Evolutionary conservation across 1,284 basidiomycete genomes (phyloP).

Genomic region (Malassezia nana): DNA sequence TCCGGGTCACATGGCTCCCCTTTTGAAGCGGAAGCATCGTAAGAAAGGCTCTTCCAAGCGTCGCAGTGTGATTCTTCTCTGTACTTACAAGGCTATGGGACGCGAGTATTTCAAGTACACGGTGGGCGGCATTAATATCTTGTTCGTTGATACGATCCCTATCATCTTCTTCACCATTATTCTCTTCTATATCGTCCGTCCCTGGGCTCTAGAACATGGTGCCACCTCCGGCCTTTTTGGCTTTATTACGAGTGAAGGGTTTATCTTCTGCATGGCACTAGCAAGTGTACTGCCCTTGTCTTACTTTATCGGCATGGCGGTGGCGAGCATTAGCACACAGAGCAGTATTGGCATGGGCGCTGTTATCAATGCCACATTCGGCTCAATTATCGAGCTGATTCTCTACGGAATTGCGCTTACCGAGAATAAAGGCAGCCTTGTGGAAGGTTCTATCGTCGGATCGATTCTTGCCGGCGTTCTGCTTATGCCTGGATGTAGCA

Average conservation of each 20-base stretch:
- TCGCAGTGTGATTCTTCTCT: constrained; percentile 69
- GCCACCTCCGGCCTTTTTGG: constrained; percentile 56
- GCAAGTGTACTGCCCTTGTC: constrained; percentile 90
- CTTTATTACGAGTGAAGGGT: constrained; percentile 62
- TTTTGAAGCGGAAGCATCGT: constrained; percentile 47
- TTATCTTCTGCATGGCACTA: constrained; percentile 77
- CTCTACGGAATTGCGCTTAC: constrained; percentile 81
- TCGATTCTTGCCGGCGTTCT: constrained; percentile 85
- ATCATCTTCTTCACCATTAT: constrained; percentile 91
- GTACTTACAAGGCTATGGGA: constrained; percentile 85
- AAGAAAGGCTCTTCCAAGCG: constrained; percentile 51
- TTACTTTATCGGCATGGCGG: constrained; percentile 99
- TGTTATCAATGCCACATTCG: constrained; percentile 98
- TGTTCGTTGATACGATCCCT: constrained; percentile 90
- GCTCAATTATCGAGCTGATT: constrained; percentile 93
- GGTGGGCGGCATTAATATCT: constrained; percentile 92
- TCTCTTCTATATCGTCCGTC: constrained; percentile 75
- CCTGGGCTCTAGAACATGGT: constrained; percentile 60
- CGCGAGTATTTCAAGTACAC: constrained; percentile 98
- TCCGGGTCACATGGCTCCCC: constrained; percentile 49
- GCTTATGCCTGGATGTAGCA: constrained; percentile 91
- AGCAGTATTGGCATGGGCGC: constrained; percentile 98
- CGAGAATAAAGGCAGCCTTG: constrained; percentile 79
- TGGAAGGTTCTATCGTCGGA: constrained; percentile 94
- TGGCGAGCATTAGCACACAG: constrained; percentile 94